Percentiles rank a stretch among this genome's conserved stretches.
Conservation (phyloP, 2,329 filamentous ascomycete genomes). For the Penicillium sp. region DNA sequence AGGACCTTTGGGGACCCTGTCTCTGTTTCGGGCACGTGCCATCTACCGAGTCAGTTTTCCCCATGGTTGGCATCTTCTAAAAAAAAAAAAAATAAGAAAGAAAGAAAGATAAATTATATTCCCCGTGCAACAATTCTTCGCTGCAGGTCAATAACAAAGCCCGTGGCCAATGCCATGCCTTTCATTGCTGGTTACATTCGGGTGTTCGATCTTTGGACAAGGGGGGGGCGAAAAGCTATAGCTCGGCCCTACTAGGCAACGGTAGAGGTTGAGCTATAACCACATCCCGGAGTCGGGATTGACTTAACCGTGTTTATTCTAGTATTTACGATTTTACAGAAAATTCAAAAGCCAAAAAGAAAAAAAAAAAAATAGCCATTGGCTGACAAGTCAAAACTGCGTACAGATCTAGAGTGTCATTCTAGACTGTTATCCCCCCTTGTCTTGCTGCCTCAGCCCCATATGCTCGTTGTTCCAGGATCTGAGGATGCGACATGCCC, state of each 20-base stretch:
- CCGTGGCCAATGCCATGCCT: constrained; percentile 11
- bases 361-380: constrained; percentile 3
- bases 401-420: constrained; percentile 12
- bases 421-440: constrained; percentile 12
- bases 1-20: not conserved
- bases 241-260: constrained; percentile 4
- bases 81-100: not conserved
- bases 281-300: constrained; percentile 9
- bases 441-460: constrained; percentile 12
- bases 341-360: not conserved
- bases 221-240: constrained; percentile 7
- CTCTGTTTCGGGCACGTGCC: constrained; percentile 21
- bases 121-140: constrained; percentile 3
- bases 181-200: constrained; percentile 18
- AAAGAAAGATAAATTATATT: not conserved
- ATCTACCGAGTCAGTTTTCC: not conserved
- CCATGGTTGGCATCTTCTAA: constrained; percentile 8
- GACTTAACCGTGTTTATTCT: constrained; percentile 2
- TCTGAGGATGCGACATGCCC: constrained; percentile 10
- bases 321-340: constrained; percentile 6
- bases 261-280: constrained; percentile 3
- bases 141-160: constrained; percentile 6
- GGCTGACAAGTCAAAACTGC: constrained; percentile 4
- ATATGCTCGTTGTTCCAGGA: constrained; percentile 24
- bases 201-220: constrained; percentile 10